Conservation (phyloP, 306 rosid species). For the Amphicarpaea edgeworthii region DNA sequence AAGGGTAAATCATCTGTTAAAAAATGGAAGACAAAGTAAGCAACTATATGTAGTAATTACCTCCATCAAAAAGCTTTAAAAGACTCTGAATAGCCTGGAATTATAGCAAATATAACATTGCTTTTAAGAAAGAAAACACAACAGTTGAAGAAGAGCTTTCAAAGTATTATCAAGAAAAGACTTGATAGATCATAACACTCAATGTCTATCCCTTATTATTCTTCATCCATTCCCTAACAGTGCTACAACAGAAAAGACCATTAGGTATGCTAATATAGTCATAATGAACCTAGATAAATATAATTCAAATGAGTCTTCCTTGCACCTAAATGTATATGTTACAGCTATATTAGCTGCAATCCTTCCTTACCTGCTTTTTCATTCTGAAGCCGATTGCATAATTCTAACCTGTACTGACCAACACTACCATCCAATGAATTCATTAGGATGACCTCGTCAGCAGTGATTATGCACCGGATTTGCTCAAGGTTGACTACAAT, state of each 20-base stretch:
- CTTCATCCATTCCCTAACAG: conserved; percentile 16
- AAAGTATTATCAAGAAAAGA: conserved; percentile 14
- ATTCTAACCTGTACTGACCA: conserved; percentile 71
- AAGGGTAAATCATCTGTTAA: conserved; percentile 92
- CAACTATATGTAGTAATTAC: conserved; percentile 35
- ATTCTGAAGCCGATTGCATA: conserved; percentile 81
- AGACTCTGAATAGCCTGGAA: conserved; percentile 13
- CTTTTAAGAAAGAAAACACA: conserved; percentile 24
- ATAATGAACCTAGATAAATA: conserved; percentile 5
- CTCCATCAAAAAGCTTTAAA: conserved; percentile 6
- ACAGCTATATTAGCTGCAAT: conserved; percentile 27
- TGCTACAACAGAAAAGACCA: conserved; percentile 24
- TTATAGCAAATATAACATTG: conserved; percentile 1
- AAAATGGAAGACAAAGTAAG: conserved; percentile 50
- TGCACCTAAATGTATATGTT: conserved; percentile 35
- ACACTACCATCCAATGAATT: conserved; percentile 89
- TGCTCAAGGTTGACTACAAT: conserved; percentile 96
- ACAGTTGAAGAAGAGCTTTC: conserved; percentile 37
- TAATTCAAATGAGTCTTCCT: background rate
- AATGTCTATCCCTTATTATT: conserved; percentile 24
- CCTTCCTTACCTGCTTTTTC: conserved; percentile 73
- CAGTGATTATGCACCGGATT: conserved; percentile 90
- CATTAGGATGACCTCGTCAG: conserved; percentile 92
- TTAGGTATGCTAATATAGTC: conserved; percentile 4
- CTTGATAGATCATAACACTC: conserved; percentile 19